A percentile compares a stretch with the other conserved stretches of the same genome.
phyloP scores from a whole-genome alignment of 345 rosid species.

The Jatropha curcas region DNA sequence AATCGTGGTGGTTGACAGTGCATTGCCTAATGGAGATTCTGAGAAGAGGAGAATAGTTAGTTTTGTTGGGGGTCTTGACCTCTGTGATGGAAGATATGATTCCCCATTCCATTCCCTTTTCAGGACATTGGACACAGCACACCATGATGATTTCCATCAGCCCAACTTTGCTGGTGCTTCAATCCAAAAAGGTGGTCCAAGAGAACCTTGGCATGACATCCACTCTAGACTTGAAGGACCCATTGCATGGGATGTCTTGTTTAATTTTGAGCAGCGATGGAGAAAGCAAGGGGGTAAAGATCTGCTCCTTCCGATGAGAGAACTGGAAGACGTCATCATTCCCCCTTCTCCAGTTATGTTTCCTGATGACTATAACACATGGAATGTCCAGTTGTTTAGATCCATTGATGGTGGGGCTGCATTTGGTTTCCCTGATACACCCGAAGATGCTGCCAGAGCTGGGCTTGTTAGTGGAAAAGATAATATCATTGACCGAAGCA shows the following conservation, averaged over 20 bases:
- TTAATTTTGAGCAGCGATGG: slow-evolving; percentile 97
- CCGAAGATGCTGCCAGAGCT: slow-evolving; percentile 92
- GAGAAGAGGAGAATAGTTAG: slow-evolving; percentile 81
- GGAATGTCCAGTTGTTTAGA: slow-evolving; percentile 95
- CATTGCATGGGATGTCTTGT: slow-evolving; percentile 95
- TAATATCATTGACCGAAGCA: slow-evolving; percentile 90
- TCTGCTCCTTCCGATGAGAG: slow-evolving; percentile 72
- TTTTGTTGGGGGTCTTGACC: slow-evolving; percentile 95
- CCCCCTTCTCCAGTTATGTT: slow-evolving; percentile 87
- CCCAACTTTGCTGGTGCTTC: slow-evolving; percentile 81
- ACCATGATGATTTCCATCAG: slow-evolving; percentile 97
- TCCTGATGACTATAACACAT: slow-evolving; percentile 76
- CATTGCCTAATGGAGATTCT: slow-evolving; percentile 64
- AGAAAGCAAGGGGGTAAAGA: slow-evolving; percentile 91
- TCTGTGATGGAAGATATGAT: slow-evolving; percentile 97
- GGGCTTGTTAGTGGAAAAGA: slow-evolving; percentile 98
- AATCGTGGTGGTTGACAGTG: slow-evolving; percentile 86
- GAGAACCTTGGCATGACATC: slow-evolving; percentile 99
- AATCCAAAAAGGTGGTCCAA: slow-evolving; percentile 95
- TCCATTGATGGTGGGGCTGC: slow-evolving; percentile 99
- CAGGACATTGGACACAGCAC: slow-evolving; percentile 90
- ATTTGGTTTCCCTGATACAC: slow-evolving; percentile 92
- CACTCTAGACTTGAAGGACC: slow-evolving; percentile 98
- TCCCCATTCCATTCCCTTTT: slow-evolving; percentile 91
- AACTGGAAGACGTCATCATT: slow-evolving; percentile 67